Evolutionary conservation across 78 protist species (phyloP).

Genomic region (Dictyostelium brefeldianum): DNA sequence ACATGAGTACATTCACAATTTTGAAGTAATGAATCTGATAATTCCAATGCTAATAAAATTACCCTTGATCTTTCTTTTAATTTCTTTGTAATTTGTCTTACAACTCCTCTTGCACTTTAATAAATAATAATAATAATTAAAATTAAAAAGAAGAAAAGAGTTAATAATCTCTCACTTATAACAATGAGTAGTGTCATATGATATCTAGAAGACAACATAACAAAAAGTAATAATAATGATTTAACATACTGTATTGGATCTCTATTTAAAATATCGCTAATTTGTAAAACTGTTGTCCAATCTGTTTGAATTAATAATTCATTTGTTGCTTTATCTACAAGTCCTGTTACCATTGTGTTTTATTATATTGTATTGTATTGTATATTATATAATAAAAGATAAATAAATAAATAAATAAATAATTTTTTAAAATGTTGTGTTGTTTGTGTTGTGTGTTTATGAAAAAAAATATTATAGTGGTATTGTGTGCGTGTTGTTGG

Average conservation of each 20-base stretch:
- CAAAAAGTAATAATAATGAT: neutral
- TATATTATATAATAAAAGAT: neutral
- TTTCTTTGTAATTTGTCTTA: slow-evolving; percentile 48
- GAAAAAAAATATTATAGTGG: neutral
- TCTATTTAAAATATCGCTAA: slow-evolving; percentile 65
- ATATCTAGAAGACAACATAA: neutral
- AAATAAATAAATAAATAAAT: neutral
- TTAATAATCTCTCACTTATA: neutral
- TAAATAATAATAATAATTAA: neutral
- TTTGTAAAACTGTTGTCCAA: slow-evolving; percentile 71
- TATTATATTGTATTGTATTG: neutral
- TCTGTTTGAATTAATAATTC: slow-evolving; percentile 72
- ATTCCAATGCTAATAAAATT: slow-evolving; percentile 63
- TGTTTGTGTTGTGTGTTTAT: neutral
- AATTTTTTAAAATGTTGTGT: neutral
- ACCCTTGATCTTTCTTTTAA: slow-evolving; percentile 79
- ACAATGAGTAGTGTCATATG: no score
- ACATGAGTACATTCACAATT: slow-evolving; percentile 76
- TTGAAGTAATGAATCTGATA: slow-evolving; percentile 65
- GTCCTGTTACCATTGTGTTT: slow-evolving; percentile 23
- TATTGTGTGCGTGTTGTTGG: neutral
- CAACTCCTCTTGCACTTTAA: slow-evolving; percentile 73
- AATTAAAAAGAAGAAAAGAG: no score
- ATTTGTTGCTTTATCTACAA: slow-evolving; percentile 72
- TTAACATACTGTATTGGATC: slow-evolving; percentile 57